A percentile compares a stretch with the other conserved stretches of the same genome.
Evolutionary conservation across 805 yeast species (phyloP).

Genomic region (Zygosaccharomyces lentus): DNA sequence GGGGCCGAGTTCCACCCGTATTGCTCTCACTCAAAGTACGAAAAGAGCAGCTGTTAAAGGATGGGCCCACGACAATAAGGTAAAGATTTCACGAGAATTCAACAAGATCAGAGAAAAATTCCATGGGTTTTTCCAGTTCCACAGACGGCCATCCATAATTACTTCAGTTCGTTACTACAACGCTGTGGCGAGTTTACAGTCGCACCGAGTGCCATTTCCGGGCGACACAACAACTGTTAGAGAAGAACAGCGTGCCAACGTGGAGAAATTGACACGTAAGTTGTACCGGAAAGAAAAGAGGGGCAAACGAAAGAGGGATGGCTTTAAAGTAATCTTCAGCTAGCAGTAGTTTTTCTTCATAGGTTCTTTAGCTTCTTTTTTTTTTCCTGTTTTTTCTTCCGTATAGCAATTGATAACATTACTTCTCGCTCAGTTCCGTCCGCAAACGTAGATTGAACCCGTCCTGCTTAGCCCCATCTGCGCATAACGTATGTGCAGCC

Average conservation of each 20-base stretch:
- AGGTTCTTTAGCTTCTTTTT: not conserved
- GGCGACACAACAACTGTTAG: conserved; percentile 10
- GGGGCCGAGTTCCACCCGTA: not conserved
- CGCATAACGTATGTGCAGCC: not conserved
- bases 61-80: conserved; percentile 10
- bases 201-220: conserved; percentile 8
- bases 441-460: not conserved
- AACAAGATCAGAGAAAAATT: conserved; percentile 6
- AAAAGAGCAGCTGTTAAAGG: conserved; percentile 8
- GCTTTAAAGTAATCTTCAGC: conserved; percentile 13
- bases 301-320: conserved; percentile 19
- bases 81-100: conserved; percentile 5
- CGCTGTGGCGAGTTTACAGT: conserved; percentile 4
- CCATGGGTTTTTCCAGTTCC: conserved; percentile 6
- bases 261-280: conserved; percentile 12
- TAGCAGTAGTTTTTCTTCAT: not conserved
- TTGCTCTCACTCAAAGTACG: not conserved
- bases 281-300: conserved; percentile 15
- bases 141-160: conserved; percentile 9
- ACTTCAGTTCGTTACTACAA: conserved; percentile 15
- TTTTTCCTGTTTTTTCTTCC: not conserved
- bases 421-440: not conserved
- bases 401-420: conserved; percentile 1
- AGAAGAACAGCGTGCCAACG: conserved; percentile 8
- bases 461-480: not conserved